Base-by-base conservation (phyloP, 148 eudicot species). In the Euryodendron excelsum region DNA sequence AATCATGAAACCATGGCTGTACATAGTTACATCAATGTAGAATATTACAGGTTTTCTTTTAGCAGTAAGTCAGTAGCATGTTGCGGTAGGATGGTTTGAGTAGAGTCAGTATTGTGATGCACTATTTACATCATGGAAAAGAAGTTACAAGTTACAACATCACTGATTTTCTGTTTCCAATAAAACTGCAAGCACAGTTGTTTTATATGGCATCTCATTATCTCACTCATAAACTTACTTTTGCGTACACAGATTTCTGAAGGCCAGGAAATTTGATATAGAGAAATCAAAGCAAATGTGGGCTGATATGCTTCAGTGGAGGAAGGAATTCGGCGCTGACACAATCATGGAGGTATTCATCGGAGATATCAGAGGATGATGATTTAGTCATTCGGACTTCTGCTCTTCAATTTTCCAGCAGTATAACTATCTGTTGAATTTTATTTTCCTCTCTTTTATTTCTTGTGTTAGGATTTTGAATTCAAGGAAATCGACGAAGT, bases 401-500 rank as follows among this genome's bases (percentile, higher is more conserved):
- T 74, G 36, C 28, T n/a, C 17, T 39, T 31, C 11, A 37, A 63
- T 67, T 34, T 41, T 7, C 28, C 5, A 52, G 72, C 30, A 55
- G 14, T 39, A 56, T 20, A 41, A n/a, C 39, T 37, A 27, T 30
- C 45, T 53, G 27, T 50, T 76, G 72, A 65, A 17, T 45, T 67
- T 11, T 34, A 48, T 71, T 44, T 55, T 55, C 0, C 4, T 44
- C 67, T 28, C 18, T 20, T 55, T 3, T 37, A 15, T 59, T 72
- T 41, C 41, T 72, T 15, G 62, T 68, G 71, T 56, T 78, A 94
- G 99, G 94, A 93, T 31, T 96, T 89, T 82, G 98, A 93, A 11
- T 96, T 91, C 75, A 86, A 90, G 88, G 99, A 96, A 88, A 80
- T 80, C 62, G 83, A 89, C 25, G 94, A 96, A 78, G 99, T 96